Base-by-base conservation (phyloP, 2,329 filamentous ascomycete species). In the Trichoderma citrinoviride region DNA sequence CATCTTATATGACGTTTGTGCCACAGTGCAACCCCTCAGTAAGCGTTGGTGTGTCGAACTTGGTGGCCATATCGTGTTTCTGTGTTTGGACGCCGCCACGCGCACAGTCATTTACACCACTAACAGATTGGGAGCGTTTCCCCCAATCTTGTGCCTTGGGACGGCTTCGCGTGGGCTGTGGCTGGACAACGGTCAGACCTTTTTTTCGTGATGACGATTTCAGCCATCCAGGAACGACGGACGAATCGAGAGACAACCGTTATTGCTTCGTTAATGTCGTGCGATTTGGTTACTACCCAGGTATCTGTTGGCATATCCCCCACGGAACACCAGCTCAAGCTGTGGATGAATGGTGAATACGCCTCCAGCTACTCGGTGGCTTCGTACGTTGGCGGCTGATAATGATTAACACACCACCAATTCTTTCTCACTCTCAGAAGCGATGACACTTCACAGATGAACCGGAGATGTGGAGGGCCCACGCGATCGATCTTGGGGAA, bases 401-500 rank as follows among this genome's bases (percentile, higher is more conserved):
- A 47, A 21, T n/a, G n/a, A 25, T 15, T 44, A 29, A 17, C 5
- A 19, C n/a, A 3, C 7, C 7, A 12, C 29, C 12, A 2, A 7
- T 1, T 37, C 33, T 37, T 12, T 37, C 27, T 5, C 5, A 3
- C 33, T n/a, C 25, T 37, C n/a, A 33, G 40, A 49, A 53, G 46
- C 23, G 29, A 43, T 37, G 5, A n/a, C n/a, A n/a, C n/a, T 40
- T 46, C n/a, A 17, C 7, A 19, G 58, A 62, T 46, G 40, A 50
- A 41, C 49, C 49, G 14, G 37, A 62, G 58, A 62, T 61, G 58
- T 40, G 58, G 58, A 62, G 40, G 25, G 41, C 47, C 25, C 17
- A 33, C 10, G 58, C 58, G 58, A 62, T 62, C 58, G 58, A 62
- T 62, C 58, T 46, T 54, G 58, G 49, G 25, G 58, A 62, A 62